Percentiles rank a stretch among this genome's conserved stretches.
phyloP scores from a whole-genome alignment of 2,329 filamentous ascomycete genomes.

The Paraphoma sp. region DNA sequence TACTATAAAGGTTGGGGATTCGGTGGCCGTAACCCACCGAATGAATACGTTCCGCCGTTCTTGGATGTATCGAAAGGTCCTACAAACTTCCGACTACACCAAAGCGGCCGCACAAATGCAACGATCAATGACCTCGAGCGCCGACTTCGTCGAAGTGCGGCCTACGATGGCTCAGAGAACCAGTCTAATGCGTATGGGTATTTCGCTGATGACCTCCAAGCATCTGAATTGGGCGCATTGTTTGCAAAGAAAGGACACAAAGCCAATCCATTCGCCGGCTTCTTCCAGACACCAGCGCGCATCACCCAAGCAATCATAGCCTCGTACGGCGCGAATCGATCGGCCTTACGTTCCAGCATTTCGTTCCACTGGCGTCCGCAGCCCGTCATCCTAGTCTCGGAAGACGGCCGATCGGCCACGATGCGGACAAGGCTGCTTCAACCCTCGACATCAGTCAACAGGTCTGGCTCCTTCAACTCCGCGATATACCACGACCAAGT shows the following conservation, averaged over 20 bases:
- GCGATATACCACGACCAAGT: constrained; percentile 38
- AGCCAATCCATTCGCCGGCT: constrained; percentile 31
- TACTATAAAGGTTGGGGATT: constrained; percentile 32
- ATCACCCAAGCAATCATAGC: constrained; percentile 24
- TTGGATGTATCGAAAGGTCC: constrained; percentile 6
- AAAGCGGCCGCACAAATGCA: not conserved
- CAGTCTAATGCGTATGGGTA: constrained; percentile 30
- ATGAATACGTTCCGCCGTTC: constrained; percentile 20
- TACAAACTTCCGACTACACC: not conserved
- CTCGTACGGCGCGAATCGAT: constrained; percentile 29
- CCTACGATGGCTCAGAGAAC: constrained; percentile 32
- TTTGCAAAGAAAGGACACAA: constrained; percentile 30
- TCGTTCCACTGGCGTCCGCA: constrained; percentile 38
- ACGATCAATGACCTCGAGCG: constrained; percentile 21
- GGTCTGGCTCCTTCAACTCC: constrained; percentile 29
- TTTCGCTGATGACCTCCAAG: constrained; percentile 28
- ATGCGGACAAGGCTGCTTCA: constrained; percentile 28
- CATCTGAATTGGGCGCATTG: constrained; percentile 23
- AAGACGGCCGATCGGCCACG: constrained; percentile 32
- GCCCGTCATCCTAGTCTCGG: constrained; percentile 31
- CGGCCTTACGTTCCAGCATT: constrained; percentile 21
- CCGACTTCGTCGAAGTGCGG: constrained; percentile 23
- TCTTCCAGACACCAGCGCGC: constrained; percentile 27
- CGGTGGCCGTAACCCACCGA: constrained; percentile 15
- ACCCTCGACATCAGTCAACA: constrained; percentile 27